phyloP scores from a whole-genome alignment of 495 filamentous ascomycete species.

The Recurvomyces mirabilis region DNA sequence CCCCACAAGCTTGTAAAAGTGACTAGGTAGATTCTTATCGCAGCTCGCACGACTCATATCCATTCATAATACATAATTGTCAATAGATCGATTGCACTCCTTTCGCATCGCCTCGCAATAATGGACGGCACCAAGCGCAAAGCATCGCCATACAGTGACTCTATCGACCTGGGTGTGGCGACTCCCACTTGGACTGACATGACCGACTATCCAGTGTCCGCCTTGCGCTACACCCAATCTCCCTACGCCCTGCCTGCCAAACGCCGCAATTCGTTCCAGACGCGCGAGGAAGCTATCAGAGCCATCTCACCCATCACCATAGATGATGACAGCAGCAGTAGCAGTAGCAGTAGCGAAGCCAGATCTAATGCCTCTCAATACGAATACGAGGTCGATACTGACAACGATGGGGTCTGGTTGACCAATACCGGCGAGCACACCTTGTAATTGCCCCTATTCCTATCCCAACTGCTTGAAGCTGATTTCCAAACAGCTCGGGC shows the following conservation, averaged over 20 bases:
- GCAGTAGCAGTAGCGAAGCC: no score
- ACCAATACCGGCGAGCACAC: neutral
- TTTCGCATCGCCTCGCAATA: neutral
- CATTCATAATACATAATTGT: neutral
- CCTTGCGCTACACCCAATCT: neutral
- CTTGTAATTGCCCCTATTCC: no score
- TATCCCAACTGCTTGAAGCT: no score
- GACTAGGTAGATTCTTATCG: no score
- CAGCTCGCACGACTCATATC: neutral
- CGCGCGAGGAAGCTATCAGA: neutral
- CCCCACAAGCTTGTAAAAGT: no score
- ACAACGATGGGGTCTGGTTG: neutral
- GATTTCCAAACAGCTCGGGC: no score
- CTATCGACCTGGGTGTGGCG: slow-evolving; percentile 1
- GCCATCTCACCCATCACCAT: neutral
- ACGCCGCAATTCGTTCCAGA: no score
- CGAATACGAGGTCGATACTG: slow-evolving; percentile 4
- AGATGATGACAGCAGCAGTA: no score
- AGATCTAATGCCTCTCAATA: no score
- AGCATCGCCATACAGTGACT: neutral
- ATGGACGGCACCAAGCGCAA: slow-evolving; percentile 4
- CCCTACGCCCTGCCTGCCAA: neutral
- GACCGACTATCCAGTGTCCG: no score
- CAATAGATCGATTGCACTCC: no score
- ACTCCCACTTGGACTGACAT: no score